Evolutionary conservation across 2,329 filamentous ascomycete species (phyloP).

Genomic region (Venturia effusa): DNA sequence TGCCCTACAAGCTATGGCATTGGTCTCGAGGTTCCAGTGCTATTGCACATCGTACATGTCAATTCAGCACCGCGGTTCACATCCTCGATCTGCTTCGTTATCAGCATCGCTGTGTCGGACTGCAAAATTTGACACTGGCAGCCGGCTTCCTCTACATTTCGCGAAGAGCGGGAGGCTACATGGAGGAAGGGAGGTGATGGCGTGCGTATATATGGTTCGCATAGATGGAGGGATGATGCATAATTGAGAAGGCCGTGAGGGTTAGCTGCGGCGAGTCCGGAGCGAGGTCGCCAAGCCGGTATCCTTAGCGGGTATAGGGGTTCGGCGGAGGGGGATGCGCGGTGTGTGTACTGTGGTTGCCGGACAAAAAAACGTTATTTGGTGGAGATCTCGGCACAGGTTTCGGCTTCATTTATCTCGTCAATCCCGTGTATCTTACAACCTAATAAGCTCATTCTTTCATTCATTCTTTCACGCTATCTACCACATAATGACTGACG

Average conservation of each 20-base stretch:
- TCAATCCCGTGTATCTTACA: too few species aligned
- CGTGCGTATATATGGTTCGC: background rate
- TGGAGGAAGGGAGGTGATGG: background rate
- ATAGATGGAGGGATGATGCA: background rate
- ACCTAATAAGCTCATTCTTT: too few species aligned
- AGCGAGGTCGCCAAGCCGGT: background rate
- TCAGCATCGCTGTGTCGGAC: conserved; percentile 2
- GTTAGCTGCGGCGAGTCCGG: background rate
- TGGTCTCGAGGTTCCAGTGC: background rate
- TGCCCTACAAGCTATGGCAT: background rate
- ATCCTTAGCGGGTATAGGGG: background rate
- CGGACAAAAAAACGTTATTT: too few species aligned
- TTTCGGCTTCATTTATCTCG: too few species aligned
- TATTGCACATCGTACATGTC: background rate
- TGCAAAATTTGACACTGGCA: background rate
- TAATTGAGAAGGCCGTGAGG: background rate
- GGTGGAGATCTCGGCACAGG: too few species aligned
- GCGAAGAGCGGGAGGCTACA: background rate
- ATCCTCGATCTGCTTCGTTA: background rate
- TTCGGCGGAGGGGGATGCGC: conserved; percentile 24
- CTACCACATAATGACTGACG: too few species aligned
- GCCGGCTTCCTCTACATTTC: background rate
- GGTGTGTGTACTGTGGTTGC: too few species aligned
- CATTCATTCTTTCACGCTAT: too few species aligned
- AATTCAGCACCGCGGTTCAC: background rate